Conservation (phyloP, 352 stramenopile genomes). For the Globisporangium abappressorium region DNA sequence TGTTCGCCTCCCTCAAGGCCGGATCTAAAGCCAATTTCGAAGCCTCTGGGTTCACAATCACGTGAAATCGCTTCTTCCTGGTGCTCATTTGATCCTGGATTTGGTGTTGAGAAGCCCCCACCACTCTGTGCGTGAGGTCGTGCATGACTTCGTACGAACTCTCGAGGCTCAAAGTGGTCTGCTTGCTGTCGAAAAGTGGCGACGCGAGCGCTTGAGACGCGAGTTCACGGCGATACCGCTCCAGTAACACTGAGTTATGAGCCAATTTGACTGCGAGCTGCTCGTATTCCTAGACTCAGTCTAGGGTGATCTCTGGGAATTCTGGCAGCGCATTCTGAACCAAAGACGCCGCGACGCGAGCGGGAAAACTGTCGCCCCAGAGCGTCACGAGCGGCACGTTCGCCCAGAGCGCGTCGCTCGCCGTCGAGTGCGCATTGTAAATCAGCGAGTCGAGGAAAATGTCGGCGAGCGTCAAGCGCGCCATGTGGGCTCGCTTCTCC, state of each 20-base stretch:
- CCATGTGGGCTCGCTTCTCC: constrained; percentile 75
- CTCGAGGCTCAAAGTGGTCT: constrained; percentile 66
- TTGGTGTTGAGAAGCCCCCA: not conserved
- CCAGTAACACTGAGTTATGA: constrained; percentile 17
- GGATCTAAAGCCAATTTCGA: not conserved
- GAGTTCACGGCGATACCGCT: constrained; percentile 30
- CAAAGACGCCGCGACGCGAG: constrained; percentile 64
- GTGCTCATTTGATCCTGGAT: not conserved
- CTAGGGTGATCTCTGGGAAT: constrained; percentile 30
- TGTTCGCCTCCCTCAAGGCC: constrained; percentile 5
- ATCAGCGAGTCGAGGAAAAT: constrained; percentile 95
- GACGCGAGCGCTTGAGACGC: constrained; percentile 29
- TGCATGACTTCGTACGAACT: constrained; percentile 59
- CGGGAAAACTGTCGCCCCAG: constrained; percentile 69
- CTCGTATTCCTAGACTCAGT: constrained; percentile 75
- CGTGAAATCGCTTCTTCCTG: constrained; percentile 25
- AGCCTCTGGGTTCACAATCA: constrained; percentile 35
- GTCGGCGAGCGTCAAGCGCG: constrained; percentile 76
- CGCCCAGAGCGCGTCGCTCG: constrained; percentile 86
- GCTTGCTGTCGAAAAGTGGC: constrained; percentile 73
- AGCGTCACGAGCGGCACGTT: constrained; percentile 90
- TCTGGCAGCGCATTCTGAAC: constrained; percentile 34
- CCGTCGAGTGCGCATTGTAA: constrained; percentile 96
- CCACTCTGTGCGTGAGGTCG: constrained; percentile 38
- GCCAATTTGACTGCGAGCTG: constrained; percentile 54